Conservation (phyloP, 306 rosid genomes). For the Castanea crenata region DNA sequence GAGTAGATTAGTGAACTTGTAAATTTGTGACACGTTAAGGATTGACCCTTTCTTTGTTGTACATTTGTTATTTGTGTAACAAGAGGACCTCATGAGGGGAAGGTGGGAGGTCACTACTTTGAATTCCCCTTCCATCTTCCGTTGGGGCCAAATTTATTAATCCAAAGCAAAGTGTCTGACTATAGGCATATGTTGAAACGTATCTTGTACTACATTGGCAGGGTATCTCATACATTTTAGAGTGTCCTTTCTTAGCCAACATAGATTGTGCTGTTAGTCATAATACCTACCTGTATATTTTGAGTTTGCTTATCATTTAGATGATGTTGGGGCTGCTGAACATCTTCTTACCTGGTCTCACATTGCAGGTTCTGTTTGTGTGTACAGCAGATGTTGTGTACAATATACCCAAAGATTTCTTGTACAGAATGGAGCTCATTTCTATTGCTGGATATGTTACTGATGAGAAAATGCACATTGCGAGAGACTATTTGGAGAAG, state of each 20-base stretch:
- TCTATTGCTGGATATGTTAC: slow-evolving; percentile 93
- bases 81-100: too few relatives aligned
- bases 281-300: not conserved
- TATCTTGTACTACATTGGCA: not conserved
- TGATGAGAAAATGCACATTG: slow-evolving; percentile 98
- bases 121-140: too few relatives aligned
- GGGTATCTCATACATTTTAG: not conserved
- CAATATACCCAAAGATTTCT: slow-evolving; percentile 87
- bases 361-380: slow-evolving; percentile 93
- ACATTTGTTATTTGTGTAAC: not conserved
- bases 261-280: too few relatives aligned
- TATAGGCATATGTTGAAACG: not conserved
- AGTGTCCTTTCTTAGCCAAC: not conserved
- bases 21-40: not conserved
- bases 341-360: slow-evolving; percentile 10
- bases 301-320: not conserved
- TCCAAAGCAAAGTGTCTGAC: not conserved
- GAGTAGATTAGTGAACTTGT: not conserved
- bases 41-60: not conserved
- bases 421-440: slow-evolving; percentile 97
- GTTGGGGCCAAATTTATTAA: too few relatives aligned
- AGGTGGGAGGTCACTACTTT: too few relatives aligned
- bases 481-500: slow-evolving; percentile 95
- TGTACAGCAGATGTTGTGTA: slow-evolving; percentile 97
- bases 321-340: not conserved